Percentiles rank a stretch among this genome's conserved stretches.
phyloP scores from a whole-genome alignment of 129 eudicot genomes.

The sunflower (Helianthus annuus) region DNA sequence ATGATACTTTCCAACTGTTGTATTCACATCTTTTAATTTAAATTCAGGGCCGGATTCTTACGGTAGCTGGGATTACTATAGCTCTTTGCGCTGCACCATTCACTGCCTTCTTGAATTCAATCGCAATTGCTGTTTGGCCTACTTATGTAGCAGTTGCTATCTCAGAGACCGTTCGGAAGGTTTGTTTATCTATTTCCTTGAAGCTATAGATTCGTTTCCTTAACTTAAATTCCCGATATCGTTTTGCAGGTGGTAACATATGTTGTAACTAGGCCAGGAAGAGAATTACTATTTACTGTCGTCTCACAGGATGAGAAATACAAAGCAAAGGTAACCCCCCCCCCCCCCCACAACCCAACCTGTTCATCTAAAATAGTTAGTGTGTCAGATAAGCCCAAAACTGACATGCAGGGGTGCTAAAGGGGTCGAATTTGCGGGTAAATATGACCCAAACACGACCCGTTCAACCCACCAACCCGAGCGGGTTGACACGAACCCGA shows the following conservation, averaged over 20 bases:
- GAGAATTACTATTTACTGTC: slow-evolving; percentile 89
- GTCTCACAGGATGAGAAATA: slow-evolving; percentile 97
- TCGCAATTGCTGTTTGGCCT: slow-evolving; percentile 89
- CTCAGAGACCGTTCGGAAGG: slow-evolving; percentile 89
- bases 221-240: background rate
- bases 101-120: slow-evolving; percentile 55
- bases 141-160: slow-evolving; percentile 79
- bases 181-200: slow-evolving; percentile 31
- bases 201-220: too few species aligned
- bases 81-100: slow-evolving; percentile 86
- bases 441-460: too few species aligned
- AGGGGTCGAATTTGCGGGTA: too few species aligned
- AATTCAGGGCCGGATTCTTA: slow-evolving; percentile 80
- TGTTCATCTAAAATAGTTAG: too few species aligned
- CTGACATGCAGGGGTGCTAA: too few species aligned
- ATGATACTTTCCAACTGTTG: background rate
- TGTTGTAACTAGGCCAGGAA: slow-evolving; percentile 92
- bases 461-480: too few species aligned
- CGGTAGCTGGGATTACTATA: slow-evolving; percentile 74
- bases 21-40: background rate
- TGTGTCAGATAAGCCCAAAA: background rate
- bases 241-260: slow-evolving; percentile 73
- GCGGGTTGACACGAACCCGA: too few species aligned
- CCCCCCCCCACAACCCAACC: too few species aligned
- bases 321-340: slow-evolving; percentile 76